Evolutionary conservation across 2,329 filamentous ascomycete species (phyloP).

Genomic region (Xylaria sp.): DNA sequence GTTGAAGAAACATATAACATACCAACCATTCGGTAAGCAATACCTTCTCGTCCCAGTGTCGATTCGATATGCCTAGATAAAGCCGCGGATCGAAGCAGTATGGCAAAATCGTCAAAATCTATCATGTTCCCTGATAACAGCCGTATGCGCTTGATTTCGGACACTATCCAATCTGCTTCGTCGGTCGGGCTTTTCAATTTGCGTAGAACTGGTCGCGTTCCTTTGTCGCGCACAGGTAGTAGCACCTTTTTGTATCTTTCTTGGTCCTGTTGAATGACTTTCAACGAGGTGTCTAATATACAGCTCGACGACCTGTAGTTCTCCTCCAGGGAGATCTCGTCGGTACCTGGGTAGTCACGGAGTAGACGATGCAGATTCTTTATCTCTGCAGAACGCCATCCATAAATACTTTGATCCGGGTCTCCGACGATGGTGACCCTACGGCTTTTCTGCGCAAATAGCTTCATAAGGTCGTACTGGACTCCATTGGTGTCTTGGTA

Average conservation of each 20-base stretch:
- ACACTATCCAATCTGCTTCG: conserved; percentile 90
- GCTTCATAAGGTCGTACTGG: conserved; percentile 92
- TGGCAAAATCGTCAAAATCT: conserved; percentile 79
- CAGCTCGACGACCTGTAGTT: conserved; percentile 93
- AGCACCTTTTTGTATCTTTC: conserved; percentile 82
- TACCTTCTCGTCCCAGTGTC: conserved; percentile 79
- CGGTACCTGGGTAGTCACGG: conserved; percentile 77
- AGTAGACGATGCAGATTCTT: conserved; percentile 86
- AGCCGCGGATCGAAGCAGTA: conserved; percentile 84
- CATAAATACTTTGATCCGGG: conserved; percentile 97
- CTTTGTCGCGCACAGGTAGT: conserved; percentile 80
- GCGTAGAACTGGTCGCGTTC: conserved; percentile 82
- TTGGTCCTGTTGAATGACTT: conserved; percentile 90
- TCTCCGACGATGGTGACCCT: conserved; percentile 96
- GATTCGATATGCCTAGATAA: conserved; percentile 88
- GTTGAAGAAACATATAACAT: conserved; percentile 40
- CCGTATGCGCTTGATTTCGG: conserved; percentile 78
- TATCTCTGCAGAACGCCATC: conserved; percentile 92
- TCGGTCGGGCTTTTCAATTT: conserved; percentile 73
- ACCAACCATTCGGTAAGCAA: conserved; percentile 92
- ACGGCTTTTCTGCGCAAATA: conserved; percentile 77
- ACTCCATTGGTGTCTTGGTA: conserved; percentile 97
- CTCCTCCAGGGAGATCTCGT: conserved; percentile 87
- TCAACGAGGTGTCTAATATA: conserved; percentile 81
- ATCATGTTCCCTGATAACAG: conserved; percentile 79